Base-by-base conservation (phyloP, 1,139 yeast species). In the Scheffersomyces lignicola region DNA sequence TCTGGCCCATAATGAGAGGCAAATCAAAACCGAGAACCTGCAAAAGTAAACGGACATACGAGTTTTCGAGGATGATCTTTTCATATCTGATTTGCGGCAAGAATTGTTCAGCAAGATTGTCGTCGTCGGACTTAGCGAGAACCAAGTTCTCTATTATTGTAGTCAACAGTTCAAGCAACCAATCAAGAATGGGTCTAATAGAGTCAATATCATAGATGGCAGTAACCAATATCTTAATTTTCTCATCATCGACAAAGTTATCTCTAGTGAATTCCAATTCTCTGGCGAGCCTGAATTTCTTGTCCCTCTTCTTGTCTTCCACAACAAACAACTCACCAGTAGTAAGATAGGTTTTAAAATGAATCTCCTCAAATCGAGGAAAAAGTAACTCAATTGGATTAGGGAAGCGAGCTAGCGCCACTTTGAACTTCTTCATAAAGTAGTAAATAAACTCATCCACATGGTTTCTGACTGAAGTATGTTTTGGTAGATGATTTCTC, bases 311-410 rank as follows among this genome's bases (percentile, higher is more conserved):
- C 12, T 40, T 42, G 18, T 51, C 55, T 3, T 55, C 55, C 29
- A 56, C 58, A 20, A 47, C 42, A 39, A 44, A 55, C 8, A 72
- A 53, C 33, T 81, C 86, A 24, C 90, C 87, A 2, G 74, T 62
- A 17, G 69, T 58, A 43, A 74, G 58, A 42, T 56, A 77, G 2
- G 63, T 52, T 35, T 58, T 57, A 25, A 57, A 56, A 18, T 58
- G 62, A 10, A 54, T 55, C 14, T 73, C 78, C 33, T 77, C 78
- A 43, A 80, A 58, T 47, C 86, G 65, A 18, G 83, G 76, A 58
- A 86, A 85, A 27, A 88, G 60, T 7, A 90, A 47, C 49, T 89
- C 96, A 11, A 84, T 69, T 31, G 77, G 82, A 68, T 68, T 35
- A 73, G 95, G 48, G 79, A 76, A 51, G 56, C 73, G 31, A 55